Base-by-base conservation (phyloP, 257 asterid species). In the Solanum ossicruentum region DNA sequence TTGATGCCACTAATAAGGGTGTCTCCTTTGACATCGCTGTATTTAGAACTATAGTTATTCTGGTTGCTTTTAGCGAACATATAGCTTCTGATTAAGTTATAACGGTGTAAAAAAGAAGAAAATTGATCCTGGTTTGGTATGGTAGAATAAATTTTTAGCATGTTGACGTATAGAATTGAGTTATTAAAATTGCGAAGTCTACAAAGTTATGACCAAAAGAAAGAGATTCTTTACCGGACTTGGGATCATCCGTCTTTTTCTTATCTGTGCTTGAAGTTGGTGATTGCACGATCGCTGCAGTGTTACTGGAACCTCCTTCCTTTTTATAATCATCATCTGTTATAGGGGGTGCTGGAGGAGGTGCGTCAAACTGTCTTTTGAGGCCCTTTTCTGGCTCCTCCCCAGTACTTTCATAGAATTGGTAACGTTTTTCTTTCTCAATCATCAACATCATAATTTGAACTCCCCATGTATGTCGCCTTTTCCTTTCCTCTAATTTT, bases 1-100 rank as follows among this genome's bases (percentile, higher is more conserved):
- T 89, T 18, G 94, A 91, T 21, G 97, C 96, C 79, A 89, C 65
- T 49, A 93, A 43, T 52, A 93, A 3, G 36, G 96, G 90, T 43
- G 90, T 92, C 65, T 87, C 93, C 87, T 47, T 71, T 21, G 75
- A 3, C 82, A 18, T 9, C 26, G 45, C 77, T 82, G 84, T 61
- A 65, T 57, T 45, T 49, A 57, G 18, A n/a, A 52, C 43, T 60
- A 60, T 13, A 61, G 47, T 73, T 56, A 58, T 82, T 49, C 51
- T 65, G 58, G 55, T 80, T 60, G 57, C 49, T 52, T 32, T n/a
- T 84, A 56, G 41, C 1, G 4, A 7, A 20, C 52, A 15, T 39
- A 56, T 32, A n/a, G 56, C 72, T 81, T 81, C 72, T 54, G 55
- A n/a, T 72, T 47, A 71, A 41, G 55, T 71, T 69, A 69, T 71